phyloP scores from a whole-genome alignment of 2,329 filamentous ascomycete genomes.

The Fusarium penzigii region DNA sequence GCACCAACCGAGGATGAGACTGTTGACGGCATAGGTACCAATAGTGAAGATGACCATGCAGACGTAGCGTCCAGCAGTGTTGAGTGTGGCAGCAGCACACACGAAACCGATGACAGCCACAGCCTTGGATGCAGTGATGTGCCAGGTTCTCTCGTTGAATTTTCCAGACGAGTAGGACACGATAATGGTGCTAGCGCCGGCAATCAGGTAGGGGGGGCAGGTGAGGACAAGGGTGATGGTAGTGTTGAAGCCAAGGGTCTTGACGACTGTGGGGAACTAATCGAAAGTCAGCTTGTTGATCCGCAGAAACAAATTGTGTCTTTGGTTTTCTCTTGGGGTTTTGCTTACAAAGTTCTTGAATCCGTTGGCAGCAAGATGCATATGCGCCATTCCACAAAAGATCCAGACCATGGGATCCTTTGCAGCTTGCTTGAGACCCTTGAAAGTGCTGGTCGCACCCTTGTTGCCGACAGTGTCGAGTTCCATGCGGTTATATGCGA shows the following conservation, averaged over 20 bases:
- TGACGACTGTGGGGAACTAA: slow-evolving; percentile 28
- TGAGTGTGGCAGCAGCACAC: slow-evolving; percentile 26
- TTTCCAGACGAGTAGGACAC: slow-evolving; percentile 42
- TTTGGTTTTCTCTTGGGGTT: too few relatives aligned
- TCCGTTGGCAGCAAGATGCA: slow-evolving; percentile 50
- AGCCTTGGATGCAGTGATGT: slow-evolving; percentile 45
- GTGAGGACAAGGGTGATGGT: slow-evolving; percentile 35
- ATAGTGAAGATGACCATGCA: slow-evolving; percentile 43
- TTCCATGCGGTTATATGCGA: slow-evolving; percentile 44
- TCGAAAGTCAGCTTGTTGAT: not conserved
- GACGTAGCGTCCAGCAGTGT: slow-evolving; percentile 24
- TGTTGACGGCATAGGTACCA: slow-evolving; percentile 44
- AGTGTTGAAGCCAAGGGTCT: slow-evolving; percentile 31
- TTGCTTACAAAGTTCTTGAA: slow-evolving; percentile 39
- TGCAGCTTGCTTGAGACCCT: slow-evolving; percentile 45
- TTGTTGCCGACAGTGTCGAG: slow-evolving; percentile 48
- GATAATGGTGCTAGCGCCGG: slow-evolving; percentile 27
- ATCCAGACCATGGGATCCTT: slow-evolving; percentile 50
- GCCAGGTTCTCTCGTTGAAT: slow-evolving; percentile 50
- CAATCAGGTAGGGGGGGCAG: slow-evolving; percentile 47
- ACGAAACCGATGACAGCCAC: slow-evolving; percentile 37
- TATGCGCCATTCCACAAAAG: slow-evolving; percentile 52
- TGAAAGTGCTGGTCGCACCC: slow-evolving; percentile 40
- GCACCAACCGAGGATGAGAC: slow-evolving; percentile 48
- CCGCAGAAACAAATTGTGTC: not conserved